These are phyloP conservation scores for Crithidia mellificae DNA, from an alignment of 208 protist genomes.

Conservation along the genomic window DNA sequence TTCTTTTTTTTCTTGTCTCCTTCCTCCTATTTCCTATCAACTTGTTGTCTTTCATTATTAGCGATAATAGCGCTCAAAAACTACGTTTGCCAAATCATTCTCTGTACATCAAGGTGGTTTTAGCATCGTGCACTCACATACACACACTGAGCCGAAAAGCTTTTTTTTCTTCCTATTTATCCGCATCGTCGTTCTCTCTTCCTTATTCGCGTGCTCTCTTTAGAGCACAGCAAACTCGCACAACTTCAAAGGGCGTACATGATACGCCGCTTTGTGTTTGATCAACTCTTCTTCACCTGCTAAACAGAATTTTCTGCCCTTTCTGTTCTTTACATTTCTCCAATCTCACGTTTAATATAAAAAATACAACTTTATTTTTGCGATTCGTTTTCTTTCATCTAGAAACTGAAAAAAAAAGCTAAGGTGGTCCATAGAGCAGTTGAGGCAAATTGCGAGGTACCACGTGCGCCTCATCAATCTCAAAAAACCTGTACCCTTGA, in stretches of 20 bases:
- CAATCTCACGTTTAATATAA: too few species aligned
- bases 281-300: background rate
- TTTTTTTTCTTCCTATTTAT: background rate
- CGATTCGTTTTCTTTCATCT: constrained; percentile 20
- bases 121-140: background rate
- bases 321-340: too few species aligned
- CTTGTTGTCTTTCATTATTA: background rate
- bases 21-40: constrained; percentile 6
- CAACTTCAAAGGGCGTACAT: constrained; percentile 7
- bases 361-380: too few species aligned
- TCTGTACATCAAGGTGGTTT: constrained; percentile 9
- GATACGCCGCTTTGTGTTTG: background rate
- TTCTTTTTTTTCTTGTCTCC: background rate
- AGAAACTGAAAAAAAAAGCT: background rate
- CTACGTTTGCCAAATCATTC: background rate
- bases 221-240: background rate
- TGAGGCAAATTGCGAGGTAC: background rate
- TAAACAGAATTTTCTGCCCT: background rate
- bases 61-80: background rate
- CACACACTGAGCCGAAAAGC: background rate
- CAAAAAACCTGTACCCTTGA: too few species aligned
- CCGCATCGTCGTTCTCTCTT: background rate
- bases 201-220: background rate
- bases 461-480: background rate
- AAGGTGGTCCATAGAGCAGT: background rate